Base-by-base conservation (phyloP, 2,329 filamentous ascomycete genomes). In the Aspergillus floridensis region DNA sequence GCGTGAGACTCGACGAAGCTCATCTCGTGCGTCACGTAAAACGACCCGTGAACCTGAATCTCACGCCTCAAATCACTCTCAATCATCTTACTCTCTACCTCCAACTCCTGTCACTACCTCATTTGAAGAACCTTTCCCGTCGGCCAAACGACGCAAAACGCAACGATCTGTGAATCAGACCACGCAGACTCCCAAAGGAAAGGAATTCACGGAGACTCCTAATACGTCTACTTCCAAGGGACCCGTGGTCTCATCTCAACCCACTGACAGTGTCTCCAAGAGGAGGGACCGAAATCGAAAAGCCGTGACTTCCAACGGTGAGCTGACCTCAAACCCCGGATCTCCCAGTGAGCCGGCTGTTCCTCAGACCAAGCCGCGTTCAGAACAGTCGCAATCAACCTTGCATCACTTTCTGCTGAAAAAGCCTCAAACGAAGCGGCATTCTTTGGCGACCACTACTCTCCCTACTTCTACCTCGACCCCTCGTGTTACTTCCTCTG, bases 41-140 rank as follows among this genome's bases (percentile, higher is more conserved):
- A 56, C 65, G 31, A 64, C 63, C 3, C 59, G 59, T 47, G 62
- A 63, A 21, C 57, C 64, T 14, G 65, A 66, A 32, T 24, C 59
- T 14, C 61, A 53, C 31, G 47, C 57, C 14, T 55, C 57, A 5
- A 60, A 61, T 26, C 47, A 59, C 19, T 62, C 67, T 46, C 65
- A 65, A 38, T 60, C 65, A 4, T 65, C 66, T 38, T 64, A 62
- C 47, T 69, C 67, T 57, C 58, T 69, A 1, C 64, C 67, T 16
- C 54, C 65, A 14, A 67, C 66, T 5, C 66, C 66, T 29, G 49
- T 67, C 24, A 60, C 58, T 21, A 61, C 67, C 12, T 61, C 65
- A 10, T 69, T 69, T 38, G 66, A 67, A 44, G 67, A 69, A 16
- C 31, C 63, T n/a, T 24, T 62, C 14, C 50, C 61, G 12, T 65